Base-by-base conservation (phyloP, 2,329 filamentous ascomycete species). In the Bipolaris oryzae region DNA sequence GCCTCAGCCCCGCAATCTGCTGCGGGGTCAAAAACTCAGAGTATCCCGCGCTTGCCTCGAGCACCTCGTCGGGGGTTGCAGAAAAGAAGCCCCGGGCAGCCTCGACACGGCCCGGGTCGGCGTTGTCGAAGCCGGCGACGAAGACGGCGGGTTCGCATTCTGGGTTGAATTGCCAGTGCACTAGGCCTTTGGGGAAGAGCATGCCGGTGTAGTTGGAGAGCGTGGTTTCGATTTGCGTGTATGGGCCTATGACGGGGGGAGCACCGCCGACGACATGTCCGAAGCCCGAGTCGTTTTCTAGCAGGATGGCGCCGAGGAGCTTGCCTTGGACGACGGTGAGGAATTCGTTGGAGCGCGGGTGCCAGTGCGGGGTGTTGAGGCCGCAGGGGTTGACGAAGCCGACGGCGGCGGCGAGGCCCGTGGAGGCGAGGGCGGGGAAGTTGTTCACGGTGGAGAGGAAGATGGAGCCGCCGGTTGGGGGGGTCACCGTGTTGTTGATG, bases 351-450 rank as follows among this genome's bases (percentile, higher is more conserved):
- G 76, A 74, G 46, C 77, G 74, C 0, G 76, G 76, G 62, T 79
- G 77, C 39, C 72, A 74, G 61, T 79, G 77, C 1, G 76, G 75
- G 4, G 71, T 76, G 58, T 77, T 76, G 73, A 86, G 82, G 55
- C 81, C 83, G 65, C 83, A 86, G 34, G 71, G 75, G 33, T 78
- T 76, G 35, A 86, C 72, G 64, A 81, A 80, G 38, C 81, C 83
- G 7, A 85, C 72, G 2, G 82, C 81, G 76, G 84, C 82, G 55
- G 78, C 79, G 34, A 80, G 73, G 18, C 79, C 79, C 3, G 81
- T 83, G 45, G 81, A 79, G 18, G 84, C 80, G 18, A 86, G 79
- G 23, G 83, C 82, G 2, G 84, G 84, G 73, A 86, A 86, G 34
- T 79, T 81, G 73, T 82, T 81, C 67, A 83, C 79, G 75, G 85